A percentile compares a stretch with the other conserved stretches of the same genome.
Evolutionary conservation across 306 rosid genomes (phyloP).

Genomic region (Echinosophora koreensis): DNA sequence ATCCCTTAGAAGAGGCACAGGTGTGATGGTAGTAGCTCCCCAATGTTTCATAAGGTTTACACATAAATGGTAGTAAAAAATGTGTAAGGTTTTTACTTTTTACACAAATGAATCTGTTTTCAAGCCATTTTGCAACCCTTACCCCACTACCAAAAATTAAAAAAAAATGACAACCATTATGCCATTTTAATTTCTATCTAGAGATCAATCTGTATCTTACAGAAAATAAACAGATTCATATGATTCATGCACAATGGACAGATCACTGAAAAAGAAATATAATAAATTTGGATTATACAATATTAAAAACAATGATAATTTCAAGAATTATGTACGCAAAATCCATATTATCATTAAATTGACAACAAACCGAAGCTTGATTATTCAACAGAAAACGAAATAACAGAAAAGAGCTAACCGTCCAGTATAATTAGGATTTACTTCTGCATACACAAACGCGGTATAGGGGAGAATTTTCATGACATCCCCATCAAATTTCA

Average conservation of each 20-base stretch:
- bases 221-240: background rate
- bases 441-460: constrained; percentile 17
- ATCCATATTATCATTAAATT: constrained; percentile 8
- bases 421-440: background rate
- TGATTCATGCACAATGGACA: background rate
- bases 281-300: no score
- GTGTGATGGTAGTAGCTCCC: no score
- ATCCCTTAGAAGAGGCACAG: no score
- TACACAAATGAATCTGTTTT: no score
- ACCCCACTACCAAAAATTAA: no score
- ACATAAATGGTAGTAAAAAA: no score
- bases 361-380: constrained; percentile 19
- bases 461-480: background rate
- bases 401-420: background rate
- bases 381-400: constrained; percentile 26
- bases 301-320: no score
- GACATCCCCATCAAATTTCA: constrained; percentile 31
- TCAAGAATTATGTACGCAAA: background rate
- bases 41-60: no score
- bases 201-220: background rate
- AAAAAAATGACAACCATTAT: background rate
- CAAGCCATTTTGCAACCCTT: no score
- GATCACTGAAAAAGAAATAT: background rate
- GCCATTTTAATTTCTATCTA: background rate
- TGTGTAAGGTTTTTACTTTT: no score